Conservation (phyloP, 2,329 filamentous ascomycete species). For the Setomelanomma holmii region DNA sequence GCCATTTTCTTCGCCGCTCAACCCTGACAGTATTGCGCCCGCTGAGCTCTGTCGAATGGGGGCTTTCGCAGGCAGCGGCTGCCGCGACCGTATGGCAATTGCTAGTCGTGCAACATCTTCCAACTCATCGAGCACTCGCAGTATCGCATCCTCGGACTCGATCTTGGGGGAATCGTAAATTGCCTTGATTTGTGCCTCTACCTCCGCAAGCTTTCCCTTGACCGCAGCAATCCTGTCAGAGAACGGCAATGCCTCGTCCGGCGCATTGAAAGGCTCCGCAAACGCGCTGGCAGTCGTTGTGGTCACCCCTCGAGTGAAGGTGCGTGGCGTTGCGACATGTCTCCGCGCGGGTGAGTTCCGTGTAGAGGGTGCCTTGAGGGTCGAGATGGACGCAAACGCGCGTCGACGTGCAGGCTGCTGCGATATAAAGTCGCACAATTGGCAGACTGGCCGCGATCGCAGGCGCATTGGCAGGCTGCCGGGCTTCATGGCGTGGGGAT, state of each 20-base stretch:
- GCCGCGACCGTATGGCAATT: slow-evolving; percentile 37
- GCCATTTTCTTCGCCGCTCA: slow-evolving; percentile 29
- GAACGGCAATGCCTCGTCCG: slow-evolving; percentile 17
- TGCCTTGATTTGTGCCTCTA: slow-evolving; percentile 34
- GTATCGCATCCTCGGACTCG: slow-evolving; percentile 30
- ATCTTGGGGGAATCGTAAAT: slow-evolving; percentile 37
- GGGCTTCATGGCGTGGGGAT: slow-evolving; percentile 35
- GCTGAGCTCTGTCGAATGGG: slow-evolving; percentile 42
- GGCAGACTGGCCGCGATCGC: slow-evolving; percentile 40
- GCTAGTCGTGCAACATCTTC: slow-evolving; percentile 32
- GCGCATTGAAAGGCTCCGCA: slow-evolving; percentile 21
- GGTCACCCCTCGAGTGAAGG: slow-evolving; percentile 24
- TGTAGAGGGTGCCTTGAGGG: slow-evolving; percentile 32
- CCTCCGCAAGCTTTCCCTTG: slow-evolving; percentile 29
- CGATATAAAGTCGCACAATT: slow-evolving; percentile 42
- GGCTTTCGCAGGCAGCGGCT: slow-evolving; percentile 28
- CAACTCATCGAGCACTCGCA: slow-evolving; percentile 31
- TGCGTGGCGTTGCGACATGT: slow-evolving; percentile 21
- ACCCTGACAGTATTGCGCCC: slow-evolving; percentile 41
- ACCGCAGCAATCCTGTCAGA: slow-evolving; percentile 29
- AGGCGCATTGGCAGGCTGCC: slow-evolving; percentile 33
- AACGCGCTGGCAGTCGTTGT: slow-evolving; percentile 22
- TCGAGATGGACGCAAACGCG: slow-evolving; percentile 33
- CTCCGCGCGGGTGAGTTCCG: slow-evolving; percentile 29
- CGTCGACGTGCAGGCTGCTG: slow-evolving; percentile 39